A percentile compares a stretch with the other conserved stretches of the same genome.
These are phyloP conservation scores for Xylariales sp. DNA, from an alignment of 2,329 filamentous ascomycete genomes.

Conservation along the genomic window DNA sequence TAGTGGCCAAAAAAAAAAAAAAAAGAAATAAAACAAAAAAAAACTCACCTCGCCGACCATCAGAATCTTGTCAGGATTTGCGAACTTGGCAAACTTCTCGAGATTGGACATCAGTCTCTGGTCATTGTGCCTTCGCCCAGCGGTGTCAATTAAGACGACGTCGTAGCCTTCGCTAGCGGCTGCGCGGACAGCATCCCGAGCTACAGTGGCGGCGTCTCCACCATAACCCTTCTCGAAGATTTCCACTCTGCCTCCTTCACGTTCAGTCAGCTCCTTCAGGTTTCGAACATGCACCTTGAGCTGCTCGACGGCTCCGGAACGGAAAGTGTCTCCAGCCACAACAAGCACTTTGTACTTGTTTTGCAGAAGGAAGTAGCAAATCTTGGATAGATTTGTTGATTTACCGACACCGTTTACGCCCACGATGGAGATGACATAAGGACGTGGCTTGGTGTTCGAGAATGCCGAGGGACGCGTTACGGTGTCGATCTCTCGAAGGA, in stretches of 20 bases:
- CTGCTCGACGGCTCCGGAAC: constrained; percentile 94
- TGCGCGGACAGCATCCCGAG: constrained; percentile 85
- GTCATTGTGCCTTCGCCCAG: constrained; percentile 92
- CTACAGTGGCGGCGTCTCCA: constrained; percentile 93
- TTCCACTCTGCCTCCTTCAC: constrained; percentile 82
- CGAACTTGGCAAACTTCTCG: constrained; percentile 96
- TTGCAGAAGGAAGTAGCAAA: constrained; percentile 95
- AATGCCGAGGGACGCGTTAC: constrained; percentile 64
- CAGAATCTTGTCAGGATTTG: constrained; percentile 94
- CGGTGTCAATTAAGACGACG: constrained; percentile 95
- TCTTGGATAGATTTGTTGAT: constrained; percentile 95
- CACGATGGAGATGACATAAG: constrained; percentile 97
- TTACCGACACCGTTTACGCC: constrained; percentile 98
- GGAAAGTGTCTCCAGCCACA: constrained; percentile 93
- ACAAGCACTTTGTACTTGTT: constrained; percentile 96
- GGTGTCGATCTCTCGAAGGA: constrained; percentile 86
- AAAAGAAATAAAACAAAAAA: neutral
- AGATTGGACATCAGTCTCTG: constrained; percentile 91
- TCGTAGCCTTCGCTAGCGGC: constrained; percentile 75
- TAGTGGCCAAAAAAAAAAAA: too few relatives aligned
- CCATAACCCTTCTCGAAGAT: constrained; percentile 97
- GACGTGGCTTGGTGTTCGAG: constrained; percentile 62
- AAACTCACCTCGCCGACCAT: constrained; percentile 72
- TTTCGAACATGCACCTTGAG: constrained; percentile 93
- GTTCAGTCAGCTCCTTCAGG: constrained; percentile 78